Evolutionary conservation across 2,329 filamentous ascomycete genomes (phyloP), one percentile per base, ranked within the genome.

Genomic region (Aspergillus hiratsukae): DNA sequence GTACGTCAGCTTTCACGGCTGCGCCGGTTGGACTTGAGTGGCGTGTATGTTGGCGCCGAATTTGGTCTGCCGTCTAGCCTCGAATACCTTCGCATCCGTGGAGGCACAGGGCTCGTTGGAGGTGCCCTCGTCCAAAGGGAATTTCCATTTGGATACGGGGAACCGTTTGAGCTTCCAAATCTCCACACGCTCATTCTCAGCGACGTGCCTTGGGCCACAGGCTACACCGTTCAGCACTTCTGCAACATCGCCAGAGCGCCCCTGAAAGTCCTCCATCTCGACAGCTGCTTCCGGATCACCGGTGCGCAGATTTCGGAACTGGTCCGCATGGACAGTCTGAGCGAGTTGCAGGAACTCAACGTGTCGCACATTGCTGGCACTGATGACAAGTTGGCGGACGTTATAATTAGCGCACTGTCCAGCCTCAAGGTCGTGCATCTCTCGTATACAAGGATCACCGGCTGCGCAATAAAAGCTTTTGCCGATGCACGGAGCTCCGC

Each of bases 361-460:
- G 48, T 75, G 21, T 60, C 64, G 1, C 61, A 67, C 45, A 58
- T 70, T 19, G 51, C 53, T 1, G 58, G 56, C 2, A 55, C 75
- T 17, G 57, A 65, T 4, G 72, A 76, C 53, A 31, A n/a, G 2
- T 48, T 58, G 4, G 57, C 68, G 1, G 41, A 52, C 1, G 8
- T 25, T 8, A 54, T 75, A 1, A 54, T 67, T 10, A 43, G 58
- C 2, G 51, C 46, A 10, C 60, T 75, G 45, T 61, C 63, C 0
- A 63, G 67, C 1, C 51, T 77, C 17, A 71, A 68, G 49, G 56
- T 65, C 1, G 62, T 77, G 4, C 58, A 75, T 58, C 25, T 76
- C 8, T 71, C 71, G 0, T 61, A 62, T 40, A 76, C 72, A 1
- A 57, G 53, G 11, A 66, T 76, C 5, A 74, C 71, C 4, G 74